Base-by-base conservation (phyloP, 306 rosid genomes). In the Phaseolus lunatus region DNA sequence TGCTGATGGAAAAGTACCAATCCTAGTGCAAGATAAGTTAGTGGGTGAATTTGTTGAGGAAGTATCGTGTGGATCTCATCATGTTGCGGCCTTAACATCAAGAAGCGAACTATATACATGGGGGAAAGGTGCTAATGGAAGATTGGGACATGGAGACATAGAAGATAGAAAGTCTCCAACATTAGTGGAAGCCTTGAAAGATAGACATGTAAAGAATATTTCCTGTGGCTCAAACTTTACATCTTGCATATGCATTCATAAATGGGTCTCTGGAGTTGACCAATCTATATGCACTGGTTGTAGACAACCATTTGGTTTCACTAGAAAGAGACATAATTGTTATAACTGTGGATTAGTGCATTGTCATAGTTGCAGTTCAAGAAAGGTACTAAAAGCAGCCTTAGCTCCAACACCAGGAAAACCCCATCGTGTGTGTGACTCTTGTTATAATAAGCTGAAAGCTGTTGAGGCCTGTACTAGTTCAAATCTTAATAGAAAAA, bases 351-450 rank as follows among this genome's bases (percentile, higher is more conserved):
- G 99, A 70, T 82, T 96, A 39, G 96, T 96, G 44, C 98, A 92
- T 84, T 96, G 99, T 68, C 97, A 96, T 86, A 87, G 87, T 67
- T 96, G 99, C 78, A 92, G 99, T 66, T 96, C 99, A 66, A 92
- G 82, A 80, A 96, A 91, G 85, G 93, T 94, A 49, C 18, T 91
- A 70, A 87, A 80, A 85, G 99, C 97, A 35, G 96, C 98, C 56
- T 85, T 96, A 84, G 99, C 99, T 81, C 98, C 98, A 18, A 96
- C 94, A 10, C 98, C 99, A 0, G 96, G 99, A 76, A 96, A 96
- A 82, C 99, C 97, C 16, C 97, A 92, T 70, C 97, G 99, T 2
- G 99, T 96, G 35, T 96, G 99, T 14, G 98, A 96, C 82, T 87
- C 99, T 81, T 96, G 99, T 82, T 86, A 83, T 78, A 67, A 87